Evolutionary conservation across 2,329 filamentous ascomycete genomes (phyloP).

Genomic region (Alternaria atra): DNA sequence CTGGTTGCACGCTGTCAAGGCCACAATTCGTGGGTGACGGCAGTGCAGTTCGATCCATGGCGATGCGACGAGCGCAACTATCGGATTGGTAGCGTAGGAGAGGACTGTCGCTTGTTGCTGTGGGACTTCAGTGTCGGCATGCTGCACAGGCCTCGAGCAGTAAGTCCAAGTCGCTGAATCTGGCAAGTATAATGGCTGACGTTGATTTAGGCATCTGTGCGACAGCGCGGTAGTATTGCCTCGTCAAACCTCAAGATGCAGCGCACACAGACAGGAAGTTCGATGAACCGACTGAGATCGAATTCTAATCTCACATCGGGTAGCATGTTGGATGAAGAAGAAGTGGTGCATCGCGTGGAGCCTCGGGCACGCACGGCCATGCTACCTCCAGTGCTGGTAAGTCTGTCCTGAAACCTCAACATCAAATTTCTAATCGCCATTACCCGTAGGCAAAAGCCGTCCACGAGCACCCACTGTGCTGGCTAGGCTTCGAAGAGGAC

Average conservation of each 20-base stretch:
- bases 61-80: slow-evolving; percentile 95
- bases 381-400: slow-evolving; percentile 87
- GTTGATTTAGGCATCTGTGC: slow-evolving; percentile 59
- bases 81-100: slow-evolving; percentile 93
- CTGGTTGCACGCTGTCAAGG: slow-evolving; percentile 93
- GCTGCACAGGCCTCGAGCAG: slow-evolving; percentile 88
- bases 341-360: slow-evolving; percentile 81
- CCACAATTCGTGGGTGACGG: slow-evolving; percentile 94
- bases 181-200: background rate
- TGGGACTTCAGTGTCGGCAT: slow-evolving; percentile 99
- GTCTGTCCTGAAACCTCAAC: slow-evolving; percentile 38
- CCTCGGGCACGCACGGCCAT: slow-evolving; percentile 84
- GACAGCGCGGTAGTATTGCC: slow-evolving; percentile 64
- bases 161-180: slow-evolving; percentile 48
- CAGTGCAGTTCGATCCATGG: slow-evolving; percentile 96
- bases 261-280: slow-evolving; percentile 67
- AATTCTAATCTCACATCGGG: slow-evolving; percentile 71
- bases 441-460: slow-evolving; percentile 75
- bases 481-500: slow-evolving; percentile 93
- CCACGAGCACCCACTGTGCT: slow-evolving; percentile 85
- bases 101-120: slow-evolving; percentile 87
- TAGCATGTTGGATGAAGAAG: slow-evolving; percentile 66
- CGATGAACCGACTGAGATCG: slow-evolving; percentile 71
- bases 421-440: slow-evolving; percentile 11
- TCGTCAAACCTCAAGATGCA: slow-evolving; percentile 57